Conservation (phyloP, 192 early-diverging fungal species). For the Paraglomus occultum region DNA sequence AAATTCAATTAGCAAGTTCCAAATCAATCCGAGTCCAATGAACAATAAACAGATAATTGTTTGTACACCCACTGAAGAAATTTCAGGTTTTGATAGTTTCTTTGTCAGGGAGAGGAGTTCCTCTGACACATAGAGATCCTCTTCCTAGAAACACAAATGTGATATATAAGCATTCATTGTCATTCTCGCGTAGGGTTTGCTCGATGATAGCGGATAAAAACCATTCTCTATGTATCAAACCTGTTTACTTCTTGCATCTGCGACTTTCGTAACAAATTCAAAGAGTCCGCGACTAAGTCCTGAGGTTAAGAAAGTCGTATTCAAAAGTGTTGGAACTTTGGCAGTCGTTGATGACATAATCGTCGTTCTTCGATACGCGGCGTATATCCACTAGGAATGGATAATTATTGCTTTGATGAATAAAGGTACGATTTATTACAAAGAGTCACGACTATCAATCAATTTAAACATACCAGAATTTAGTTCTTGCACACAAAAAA, state of each 20-base stretch:
- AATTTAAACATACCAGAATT: too few species aligned
- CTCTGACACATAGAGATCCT: slow-evolving; percentile 22
- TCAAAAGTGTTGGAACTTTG: slow-evolving; percentile 25
- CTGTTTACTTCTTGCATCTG: slow-evolving; percentile 29
- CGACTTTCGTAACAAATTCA: slow-evolving; percentile 21
- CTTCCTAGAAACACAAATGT: not conserved
- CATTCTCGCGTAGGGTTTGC: too few species aligned
- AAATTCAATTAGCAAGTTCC: too few species aligned
- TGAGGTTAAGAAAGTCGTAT: slow-evolving; percentile 18
- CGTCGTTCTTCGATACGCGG: too few species aligned
- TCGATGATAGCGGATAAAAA: too few species aligned
- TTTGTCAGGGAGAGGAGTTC: slow-evolving; percentile 8
- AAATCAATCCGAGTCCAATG: too few species aligned
- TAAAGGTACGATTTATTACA: too few species aligned
- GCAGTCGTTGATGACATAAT: slow-evolving; percentile 5
- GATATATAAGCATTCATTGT: too few species aligned
- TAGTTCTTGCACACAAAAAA: too few species aligned
- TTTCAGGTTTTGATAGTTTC: slow-evolving; percentile 23
- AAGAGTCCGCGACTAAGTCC: slow-evolving; percentile 19
- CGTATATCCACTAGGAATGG: too few species aligned
- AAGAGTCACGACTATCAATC: too few species aligned
- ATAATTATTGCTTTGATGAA: too few species aligned
- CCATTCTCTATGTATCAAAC: not conserved
- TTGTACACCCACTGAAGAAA: slow-evolving; percentile 14
- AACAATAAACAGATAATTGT: not conserved